These are phyloP conservation scores for Citrus inodora DNA, from an alignment of 345 rosid species.

Conservation along the genomic window DNA sequence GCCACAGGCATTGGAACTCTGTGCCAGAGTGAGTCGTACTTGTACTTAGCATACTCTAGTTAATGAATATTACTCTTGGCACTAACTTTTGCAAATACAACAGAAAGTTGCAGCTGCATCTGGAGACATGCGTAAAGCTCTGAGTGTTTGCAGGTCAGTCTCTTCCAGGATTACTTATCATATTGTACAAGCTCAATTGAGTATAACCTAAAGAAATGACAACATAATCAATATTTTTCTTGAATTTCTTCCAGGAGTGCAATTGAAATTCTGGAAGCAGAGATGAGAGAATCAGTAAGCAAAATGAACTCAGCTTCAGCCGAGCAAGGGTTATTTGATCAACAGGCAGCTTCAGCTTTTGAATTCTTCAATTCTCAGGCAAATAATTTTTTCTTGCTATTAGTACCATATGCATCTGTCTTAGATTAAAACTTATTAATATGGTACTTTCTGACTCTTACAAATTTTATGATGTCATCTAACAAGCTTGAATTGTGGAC, in stretches of 20 bases:
- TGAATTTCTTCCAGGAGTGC: conserved; percentile 57
- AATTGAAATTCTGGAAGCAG: conserved; percentile 70
- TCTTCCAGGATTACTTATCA: neutral
- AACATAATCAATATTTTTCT: neutral
- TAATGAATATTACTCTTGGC: conserved; percentile 6
- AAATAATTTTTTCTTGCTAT: conserved; percentile 15
- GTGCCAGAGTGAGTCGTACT: conserved; percentile 80
- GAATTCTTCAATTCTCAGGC: conserved; percentile 23
- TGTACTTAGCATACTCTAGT: neutral
- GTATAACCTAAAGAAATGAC: neutral
- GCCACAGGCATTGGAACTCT: conserved; percentile 81
- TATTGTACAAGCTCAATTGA: neutral
- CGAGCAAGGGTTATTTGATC: conserved; percentile 24
- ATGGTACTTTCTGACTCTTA: neutral
- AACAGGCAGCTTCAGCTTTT: conserved; percentile 21
- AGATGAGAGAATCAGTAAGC: conserved; percentile 41
- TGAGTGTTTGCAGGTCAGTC: conserved; percentile 74
- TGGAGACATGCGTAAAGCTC: conserved; percentile 97
- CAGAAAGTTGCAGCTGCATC: conserved; percentile 96
- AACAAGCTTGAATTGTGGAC: conserved; percentile 3
- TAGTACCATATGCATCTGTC: neutral
- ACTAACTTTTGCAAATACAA: conserved; percentile 10
- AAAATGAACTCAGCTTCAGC: conserved; percentile 15
- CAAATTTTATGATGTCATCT: neutral
- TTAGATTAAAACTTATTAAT: neutral